phyloP scores from a whole-genome alignment of 1,284 basidiomycete genomes.

The Puccinia brachypodii region DNA sequence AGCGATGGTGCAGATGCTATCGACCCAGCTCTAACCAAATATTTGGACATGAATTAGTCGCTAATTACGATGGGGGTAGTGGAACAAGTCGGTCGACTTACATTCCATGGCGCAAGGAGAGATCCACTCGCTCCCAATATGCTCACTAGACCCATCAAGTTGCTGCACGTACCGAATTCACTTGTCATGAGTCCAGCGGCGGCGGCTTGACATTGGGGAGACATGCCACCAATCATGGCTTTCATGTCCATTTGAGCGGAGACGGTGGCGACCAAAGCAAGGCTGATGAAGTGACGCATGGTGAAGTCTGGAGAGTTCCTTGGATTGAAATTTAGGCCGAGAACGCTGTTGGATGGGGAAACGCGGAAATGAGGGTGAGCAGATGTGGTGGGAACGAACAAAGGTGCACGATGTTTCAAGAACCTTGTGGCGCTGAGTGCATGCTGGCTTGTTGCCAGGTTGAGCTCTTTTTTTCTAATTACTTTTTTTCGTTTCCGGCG shows the following conservation, averaged over 20 bases:
- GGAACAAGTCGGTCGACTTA: neutral
- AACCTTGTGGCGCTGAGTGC: too few species aligned
- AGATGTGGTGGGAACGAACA: too few species aligned
- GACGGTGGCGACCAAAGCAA: neutral
- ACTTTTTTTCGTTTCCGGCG: too few species aligned
- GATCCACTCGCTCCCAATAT: slow-evolving; percentile 16
- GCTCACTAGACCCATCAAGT: slow-evolving; percentile 26
- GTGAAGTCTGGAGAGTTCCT: neutral
- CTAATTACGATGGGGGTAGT: neutral
- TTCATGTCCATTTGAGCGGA: slow-evolving; percentile 11
- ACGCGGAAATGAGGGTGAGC: too few species aligned
- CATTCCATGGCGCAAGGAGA: neutral
- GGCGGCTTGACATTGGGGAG: slow-evolving; percentile 15
- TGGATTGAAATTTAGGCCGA: too few species aligned
- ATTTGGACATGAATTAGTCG: neutral
- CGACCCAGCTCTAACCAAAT: slow-evolving; percentile 12
- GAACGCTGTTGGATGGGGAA: too few species aligned
- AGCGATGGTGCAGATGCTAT: neutral
- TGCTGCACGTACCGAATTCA: slow-evolving; percentile 18
- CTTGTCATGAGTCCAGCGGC: slow-evolving; percentile 12
- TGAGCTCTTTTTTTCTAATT: too few species aligned
- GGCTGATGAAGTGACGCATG: slow-evolving; percentile 1
- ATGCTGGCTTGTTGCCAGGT: too few species aligned
- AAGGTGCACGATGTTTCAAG: too few species aligned
- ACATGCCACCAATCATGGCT: slow-evolving; percentile 13